Conservation (phyloP, 371 early-diverging fungal genomes). For the Fennellomyces sp. region DNA sequence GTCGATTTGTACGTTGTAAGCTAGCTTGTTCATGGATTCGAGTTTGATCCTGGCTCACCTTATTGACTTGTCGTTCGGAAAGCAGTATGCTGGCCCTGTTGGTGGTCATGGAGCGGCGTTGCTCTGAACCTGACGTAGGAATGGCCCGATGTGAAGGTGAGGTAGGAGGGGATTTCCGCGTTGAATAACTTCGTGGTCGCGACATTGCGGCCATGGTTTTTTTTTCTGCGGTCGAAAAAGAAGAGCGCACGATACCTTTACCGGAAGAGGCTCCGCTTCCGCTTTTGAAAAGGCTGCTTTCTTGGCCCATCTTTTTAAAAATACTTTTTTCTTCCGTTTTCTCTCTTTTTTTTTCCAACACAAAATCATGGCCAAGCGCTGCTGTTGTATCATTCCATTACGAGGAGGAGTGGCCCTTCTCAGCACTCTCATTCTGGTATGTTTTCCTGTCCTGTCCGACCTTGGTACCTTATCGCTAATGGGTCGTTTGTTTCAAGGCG, state of each 20-base stretch:
- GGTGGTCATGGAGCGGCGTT: conserved; percentile 12
- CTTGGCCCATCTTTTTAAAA: neutral
- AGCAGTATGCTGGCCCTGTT: conserved; percentile 28
- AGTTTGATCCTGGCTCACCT: conserved; percentile 23
- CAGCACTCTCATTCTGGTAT: conserved; percentile 36
- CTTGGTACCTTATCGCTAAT: neutral
- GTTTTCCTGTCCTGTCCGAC: neutral
- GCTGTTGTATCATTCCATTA: conserved; percentile 52
- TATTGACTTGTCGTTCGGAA: conserved; percentile 43
- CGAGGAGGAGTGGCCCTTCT: conserved; percentile 39
- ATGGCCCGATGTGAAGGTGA: conserved; percentile 17
- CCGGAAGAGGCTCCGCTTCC: neutral
- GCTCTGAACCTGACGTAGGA: conserved; percentile 9
- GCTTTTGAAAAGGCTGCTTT: conserved; percentile 14
- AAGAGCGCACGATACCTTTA: too few species aligned
- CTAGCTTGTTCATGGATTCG: neutral
- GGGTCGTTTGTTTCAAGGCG: conserved; percentile 18
- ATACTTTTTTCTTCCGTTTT: neutral
- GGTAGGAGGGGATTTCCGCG: conserved; percentile 16
- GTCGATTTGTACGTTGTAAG: neutral
- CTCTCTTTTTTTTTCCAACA: neutral
- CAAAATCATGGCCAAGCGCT: conserved; percentile 22
- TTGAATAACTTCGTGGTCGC: conserved; percentile 25
- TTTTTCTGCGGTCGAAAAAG: neutral
- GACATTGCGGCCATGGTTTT: conserved; percentile 23